Percentiles rank a stretch among this genome's conserved stretches.
Conservation (phyloP, 305 asterid species). For the Fraxinus paxiana region DNA sequence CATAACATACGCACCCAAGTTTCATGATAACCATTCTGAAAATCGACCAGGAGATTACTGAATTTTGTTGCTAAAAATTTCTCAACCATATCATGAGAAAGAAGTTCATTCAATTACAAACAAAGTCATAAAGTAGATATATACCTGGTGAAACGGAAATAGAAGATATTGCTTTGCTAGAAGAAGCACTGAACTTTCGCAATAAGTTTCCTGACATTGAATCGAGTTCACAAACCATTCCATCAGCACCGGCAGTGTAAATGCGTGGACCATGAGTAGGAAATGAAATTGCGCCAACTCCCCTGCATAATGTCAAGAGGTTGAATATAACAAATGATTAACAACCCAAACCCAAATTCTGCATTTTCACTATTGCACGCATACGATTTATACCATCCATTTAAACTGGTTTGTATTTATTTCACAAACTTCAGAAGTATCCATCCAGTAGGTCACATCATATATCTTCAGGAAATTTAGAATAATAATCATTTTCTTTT, state of each 20-base stretch:
- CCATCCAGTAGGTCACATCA: not conserved
- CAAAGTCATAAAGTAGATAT: constrained; percentile 8
- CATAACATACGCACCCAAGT: not conserved
- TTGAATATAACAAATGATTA: constrained; percentile 17
- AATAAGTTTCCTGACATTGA: constrained; percentile 67
- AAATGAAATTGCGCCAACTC: constrained; percentile 74
- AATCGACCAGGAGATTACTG: not conserved
- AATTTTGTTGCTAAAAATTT: not conserved
- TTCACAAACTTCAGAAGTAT: not conserved
- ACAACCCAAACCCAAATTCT: constrained; percentile 7
- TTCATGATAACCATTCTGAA: not conserved
- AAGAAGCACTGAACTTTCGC: constrained; percentile 62
- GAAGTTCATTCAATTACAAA: not conserved
- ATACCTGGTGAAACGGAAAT: constrained; percentile 79
- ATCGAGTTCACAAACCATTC: constrained; percentile 78
- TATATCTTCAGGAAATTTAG: not conserved
- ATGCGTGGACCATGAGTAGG: constrained; percentile 54
- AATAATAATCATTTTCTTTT: not conserved
- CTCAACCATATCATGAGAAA: not conserved
- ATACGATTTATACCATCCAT: not conserved
- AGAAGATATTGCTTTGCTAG: constrained; percentile 62
- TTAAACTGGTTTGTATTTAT: not conserved
- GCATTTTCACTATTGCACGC: not conserved
- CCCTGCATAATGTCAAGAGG: constrained; percentile 48
- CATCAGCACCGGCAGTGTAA: constrained; percentile 84